Percentiles rank a stretch among this genome's conserved stretches.
Conservation (phyloP, 768 basidiomycete genomes). For the Gyrodon lividus region DNA sequence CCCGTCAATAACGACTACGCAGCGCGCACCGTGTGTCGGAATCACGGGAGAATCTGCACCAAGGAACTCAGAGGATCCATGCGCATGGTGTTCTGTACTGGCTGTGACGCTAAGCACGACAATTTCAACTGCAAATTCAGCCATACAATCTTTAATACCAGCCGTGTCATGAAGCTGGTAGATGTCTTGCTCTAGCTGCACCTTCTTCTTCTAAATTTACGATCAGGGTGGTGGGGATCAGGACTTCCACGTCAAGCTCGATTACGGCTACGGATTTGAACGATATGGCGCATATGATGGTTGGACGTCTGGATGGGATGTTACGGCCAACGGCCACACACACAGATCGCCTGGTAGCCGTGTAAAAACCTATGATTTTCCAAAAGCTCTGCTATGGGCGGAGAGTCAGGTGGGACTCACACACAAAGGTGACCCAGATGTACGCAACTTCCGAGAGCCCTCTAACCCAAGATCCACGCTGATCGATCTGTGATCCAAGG, state of each 20-base stretch:
- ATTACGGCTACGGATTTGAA: constrained; percentile 15
- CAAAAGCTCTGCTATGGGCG: constrained; percentile 7
- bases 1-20: constrained; percentile 19
- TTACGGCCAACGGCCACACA: neutral
- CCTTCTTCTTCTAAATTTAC: too few relatives aligned
- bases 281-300: constrained; percentile 13
- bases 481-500: constrained; percentile 1
- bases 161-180: constrained; percentile 14
- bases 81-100: neutral
- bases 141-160: constrained; percentile 19
- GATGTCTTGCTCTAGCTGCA: neutral
- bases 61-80: constrained; percentile 11
- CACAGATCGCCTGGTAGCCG: neutral
- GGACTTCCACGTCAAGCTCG: constrained; percentile 6
- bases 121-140: constrained; percentile 16
- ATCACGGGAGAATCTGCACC: constrained; percentile 10
- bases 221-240: neutral
- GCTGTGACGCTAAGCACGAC: constrained; percentile 6
- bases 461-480: neutral
- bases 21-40: constrained; percentile 17
- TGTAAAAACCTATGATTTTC: constrained; percentile 5
- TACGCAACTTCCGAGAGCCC: neutral
- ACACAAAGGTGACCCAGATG: constrained; percentile 3
- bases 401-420: constrained; percentile 9
- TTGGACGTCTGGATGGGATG: constrained; percentile 11